A percentile compares a stretch with the other conserved stretches of the same genome.
Conservation (phyloP, 257 asterid species). For the Dorcoceras hygrometricum region DNA sequence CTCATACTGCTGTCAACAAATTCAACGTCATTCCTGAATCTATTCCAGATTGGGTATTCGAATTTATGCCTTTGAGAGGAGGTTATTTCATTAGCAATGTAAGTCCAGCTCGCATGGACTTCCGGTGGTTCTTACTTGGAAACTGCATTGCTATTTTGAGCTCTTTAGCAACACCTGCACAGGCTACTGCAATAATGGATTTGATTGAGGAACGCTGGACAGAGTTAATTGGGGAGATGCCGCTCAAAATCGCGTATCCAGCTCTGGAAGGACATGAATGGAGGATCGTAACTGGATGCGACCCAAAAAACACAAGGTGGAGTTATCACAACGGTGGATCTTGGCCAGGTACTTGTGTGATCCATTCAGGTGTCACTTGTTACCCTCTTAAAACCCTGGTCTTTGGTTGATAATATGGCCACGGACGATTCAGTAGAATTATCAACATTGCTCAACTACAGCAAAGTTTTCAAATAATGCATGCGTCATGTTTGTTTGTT, state of each 20-base stretch:
- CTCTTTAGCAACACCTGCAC: slow-evolving; percentile 50
- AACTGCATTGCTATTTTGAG: slow-evolving; percentile 59
- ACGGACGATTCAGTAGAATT: too few species aligned
- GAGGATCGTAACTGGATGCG: slow-evolving; percentile 56
- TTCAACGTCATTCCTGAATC: slow-evolving; percentile 63
- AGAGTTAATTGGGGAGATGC: slow-evolving; percentile 58
- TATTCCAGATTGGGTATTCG: slow-evolving; percentile 58
- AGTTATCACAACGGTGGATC: slow-evolving; percentile 68
- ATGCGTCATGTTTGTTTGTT: too few species aligned
- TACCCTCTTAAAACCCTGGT: too few species aligned
- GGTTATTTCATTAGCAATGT: slow-evolving; percentile 60
- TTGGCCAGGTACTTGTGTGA: slow-evolving; percentile 41
- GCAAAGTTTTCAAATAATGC: too few species aligned
- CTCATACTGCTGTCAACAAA: slow-evolving; percentile 66
- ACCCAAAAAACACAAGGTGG: slow-evolving; percentile 65
- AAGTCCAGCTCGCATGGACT: slow-evolving; percentile 66
- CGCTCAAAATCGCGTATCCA: slow-evolving; percentile 52
- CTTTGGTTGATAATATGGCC: too few species aligned
- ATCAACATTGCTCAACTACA: too few species aligned
- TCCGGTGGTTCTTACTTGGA: slow-evolving; percentile 57
- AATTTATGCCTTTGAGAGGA: slow-evolving; percentile 57
- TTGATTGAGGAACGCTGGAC: slow-evolving; percentile 59
- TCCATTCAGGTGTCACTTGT: too few species aligned
- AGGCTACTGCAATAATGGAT: slow-evolving; percentile 57
- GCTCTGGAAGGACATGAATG: slow-evolving; percentile 60